phyloP scores from a whole-genome alignment of 2,329 filamentous ascomycete species.

The Penicillium palitans region DNA sequence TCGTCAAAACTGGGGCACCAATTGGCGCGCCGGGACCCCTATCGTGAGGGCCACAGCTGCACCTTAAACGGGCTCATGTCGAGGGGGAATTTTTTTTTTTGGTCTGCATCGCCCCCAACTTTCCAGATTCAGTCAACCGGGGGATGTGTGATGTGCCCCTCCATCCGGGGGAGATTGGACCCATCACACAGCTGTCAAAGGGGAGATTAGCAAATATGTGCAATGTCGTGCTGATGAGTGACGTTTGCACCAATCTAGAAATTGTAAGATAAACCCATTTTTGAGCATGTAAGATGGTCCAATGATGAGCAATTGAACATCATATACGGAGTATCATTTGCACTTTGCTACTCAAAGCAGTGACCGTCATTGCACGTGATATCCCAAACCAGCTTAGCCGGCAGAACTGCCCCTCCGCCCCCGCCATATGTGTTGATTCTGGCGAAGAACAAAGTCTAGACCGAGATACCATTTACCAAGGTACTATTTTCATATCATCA shows the following conservation, averaged over 20 bases:
- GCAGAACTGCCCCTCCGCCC: constrained; percentile 14
- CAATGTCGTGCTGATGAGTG: constrained; percentile 2
- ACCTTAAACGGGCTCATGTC: neutral
- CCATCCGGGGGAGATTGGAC: neutral
- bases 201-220: neutral
- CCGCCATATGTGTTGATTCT: constrained; percentile 11
- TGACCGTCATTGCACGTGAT: constrained; percentile 2
- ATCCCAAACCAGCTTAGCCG: constrained; percentile 10
- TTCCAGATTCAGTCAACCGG: neutral
- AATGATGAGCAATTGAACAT: neutral
- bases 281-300: neutral
- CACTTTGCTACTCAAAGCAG: neutral
- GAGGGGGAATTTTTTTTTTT: neutral
- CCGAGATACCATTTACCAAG: neutral
- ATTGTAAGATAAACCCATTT: too few species aligned
- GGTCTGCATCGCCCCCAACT: neutral
- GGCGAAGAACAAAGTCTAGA: constrained; percentile 1
- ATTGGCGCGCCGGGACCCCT: constrained; percentile 3
- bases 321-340: neutral
- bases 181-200: too few species aligned
- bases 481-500: neutral
- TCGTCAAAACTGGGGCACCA: constrained; percentile 3
- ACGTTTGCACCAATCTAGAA: neutral
- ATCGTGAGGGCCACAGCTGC: neutral
- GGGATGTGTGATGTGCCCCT: neutral